Evolutionary conservation across 768 basidiomycete species (phyloP).

Genomic region (Hemileccinum rubropunctum): DNA sequence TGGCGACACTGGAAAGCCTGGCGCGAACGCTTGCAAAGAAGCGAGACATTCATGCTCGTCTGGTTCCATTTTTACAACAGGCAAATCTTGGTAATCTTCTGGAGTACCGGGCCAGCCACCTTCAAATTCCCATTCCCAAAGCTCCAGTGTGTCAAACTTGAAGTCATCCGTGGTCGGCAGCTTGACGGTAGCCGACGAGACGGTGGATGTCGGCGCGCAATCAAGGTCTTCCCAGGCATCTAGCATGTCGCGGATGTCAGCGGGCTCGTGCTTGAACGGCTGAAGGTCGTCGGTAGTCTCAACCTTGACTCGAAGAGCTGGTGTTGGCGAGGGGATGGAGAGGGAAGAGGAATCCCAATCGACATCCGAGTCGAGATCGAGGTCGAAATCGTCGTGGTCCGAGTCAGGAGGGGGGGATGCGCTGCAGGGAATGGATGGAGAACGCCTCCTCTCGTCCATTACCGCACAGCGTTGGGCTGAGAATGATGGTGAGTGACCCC

Average conservation of each 20-base stretch:
- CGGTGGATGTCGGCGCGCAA: conserved; percentile 24
- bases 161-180: conserved; percentile 35
- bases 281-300: conserved; percentile 27
- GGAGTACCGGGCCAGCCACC: conserved; percentile 20
- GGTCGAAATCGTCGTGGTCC: conserved; percentile 43
- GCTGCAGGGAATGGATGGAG: conserved; percentile 56
- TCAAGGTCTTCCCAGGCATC: conserved; percentile 72
- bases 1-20: conserved; percentile 13
- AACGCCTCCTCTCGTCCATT: conserved; percentile 41
- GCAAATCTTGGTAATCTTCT: conserved; percentile 19
- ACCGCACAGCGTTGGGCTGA: conserved; percentile 20
- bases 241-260: conserved; percentile 61
- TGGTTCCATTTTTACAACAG: conserved; percentile 39
- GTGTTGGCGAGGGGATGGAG: conserved; percentile 20
- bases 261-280: conserved; percentile 55
- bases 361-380: conserved; percentile 55
- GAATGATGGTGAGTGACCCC: conserved; percentile 30
- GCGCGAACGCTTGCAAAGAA: conserved; percentile 2
- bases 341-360: conserved; percentile 55
- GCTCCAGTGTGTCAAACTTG: conserved; percentile 42
- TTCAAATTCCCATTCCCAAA: conserved; percentile 37
- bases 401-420: conserved; percentile 74
- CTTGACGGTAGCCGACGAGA: conserved; percentile 30
- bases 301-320: conserved; percentile 18
- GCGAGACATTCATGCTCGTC: conserved; percentile 37